Evolutionary conservation across 2,329 filamentous ascomycete genomes (phyloP).

Genomic region (Biscogniauxia sp.): DNA sequence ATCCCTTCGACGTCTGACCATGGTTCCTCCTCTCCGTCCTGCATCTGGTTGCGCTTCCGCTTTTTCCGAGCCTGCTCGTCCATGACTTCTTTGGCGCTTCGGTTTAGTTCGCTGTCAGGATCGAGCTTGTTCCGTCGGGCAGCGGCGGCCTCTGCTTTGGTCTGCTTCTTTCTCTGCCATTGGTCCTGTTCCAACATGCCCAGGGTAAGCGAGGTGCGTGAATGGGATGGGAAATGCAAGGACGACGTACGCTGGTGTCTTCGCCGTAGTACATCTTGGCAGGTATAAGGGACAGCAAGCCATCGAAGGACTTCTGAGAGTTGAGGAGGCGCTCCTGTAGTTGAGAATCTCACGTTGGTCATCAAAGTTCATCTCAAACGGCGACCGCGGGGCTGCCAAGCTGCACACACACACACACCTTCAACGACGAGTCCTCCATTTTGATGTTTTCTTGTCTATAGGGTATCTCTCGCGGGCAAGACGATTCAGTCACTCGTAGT

Average conservation of each 20-base stretch:
- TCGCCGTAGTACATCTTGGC: conserved; percentile 89
- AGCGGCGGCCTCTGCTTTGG: conserved; percentile 79
- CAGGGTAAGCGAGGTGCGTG: conserved; percentile 14
- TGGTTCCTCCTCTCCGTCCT: conserved; percentile 46
- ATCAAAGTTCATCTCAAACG: conserved; percentile 12
- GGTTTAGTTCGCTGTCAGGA: conserved; percentile 77
- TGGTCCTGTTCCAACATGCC: conserved; percentile 62
- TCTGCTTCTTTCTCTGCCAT: conserved; percentile 95
- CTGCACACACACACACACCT: conserved; percentile 38
- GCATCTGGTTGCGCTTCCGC: conserved; percentile 60
- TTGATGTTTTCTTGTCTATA: conserved; percentile 6
- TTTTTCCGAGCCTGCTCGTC: conserved; percentile 77
- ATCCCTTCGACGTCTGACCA: conserved; percentile 49
- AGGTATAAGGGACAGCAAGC: conserved; percentile 81
- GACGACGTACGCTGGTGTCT: conserved; percentile 71
- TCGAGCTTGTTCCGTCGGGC: conserved; percentile 88
- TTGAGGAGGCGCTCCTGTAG: conserved; percentile 54
- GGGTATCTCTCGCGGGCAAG: not conserved
- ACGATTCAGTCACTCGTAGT: not conserved
- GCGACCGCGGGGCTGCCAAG: conserved; percentile 17
- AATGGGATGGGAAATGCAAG: not conserved
- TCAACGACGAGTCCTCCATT: conserved; percentile 46
- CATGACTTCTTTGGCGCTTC: conserved; percentile 86
- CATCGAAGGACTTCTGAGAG: conserved; percentile 76
- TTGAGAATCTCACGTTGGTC: conserved; percentile 16